Conservation (phyloP, 2,329 filamentous ascomycete genomes). For the Microdochium trichocladiopsis region DNA sequence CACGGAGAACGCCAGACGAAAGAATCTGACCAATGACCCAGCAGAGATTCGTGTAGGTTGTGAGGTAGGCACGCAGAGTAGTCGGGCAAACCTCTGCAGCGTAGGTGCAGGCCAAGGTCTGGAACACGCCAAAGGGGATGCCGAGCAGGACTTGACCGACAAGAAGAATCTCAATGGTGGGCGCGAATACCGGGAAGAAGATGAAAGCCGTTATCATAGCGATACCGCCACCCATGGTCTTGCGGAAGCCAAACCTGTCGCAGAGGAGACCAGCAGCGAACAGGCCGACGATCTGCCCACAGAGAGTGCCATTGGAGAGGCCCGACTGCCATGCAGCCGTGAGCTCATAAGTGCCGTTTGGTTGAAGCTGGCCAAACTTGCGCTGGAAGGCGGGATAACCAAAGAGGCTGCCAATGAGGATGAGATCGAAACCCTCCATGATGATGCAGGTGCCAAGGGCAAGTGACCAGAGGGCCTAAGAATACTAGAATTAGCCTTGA, state of each 20-base stretch:
- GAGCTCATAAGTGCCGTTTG: conserved; percentile 25
- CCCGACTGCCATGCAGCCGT: conserved; percentile 33
- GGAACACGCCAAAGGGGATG: conserved; percentile 25
- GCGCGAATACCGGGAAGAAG: conserved; percentile 26
- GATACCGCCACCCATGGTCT: conserved; percentile 26
- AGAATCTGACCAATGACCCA: conserved; percentile 33
- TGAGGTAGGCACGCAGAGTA: conserved; percentile 27
- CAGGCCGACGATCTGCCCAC: conserved; percentile 33
- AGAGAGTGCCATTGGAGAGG: conserved; percentile 12
- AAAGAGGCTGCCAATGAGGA: conserved; percentile 24
- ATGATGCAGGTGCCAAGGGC: conserved; percentile 16
- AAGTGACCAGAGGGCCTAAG: conserved; percentile 6
- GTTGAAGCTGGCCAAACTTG: conserved; percentile 16
- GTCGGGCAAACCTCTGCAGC: conserved; percentile 28
- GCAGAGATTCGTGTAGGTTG: conserved; percentile 29
- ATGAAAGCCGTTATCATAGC: conserved; percentile 24
- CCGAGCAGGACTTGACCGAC: conserved; percentile 26
- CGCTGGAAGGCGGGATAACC: conserved; percentile 18
- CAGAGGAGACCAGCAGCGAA: conserved; percentile 28
- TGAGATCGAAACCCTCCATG: conserved; percentile 22
- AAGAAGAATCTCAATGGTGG: conserved; percentile 18
- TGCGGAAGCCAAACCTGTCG: conserved; percentile 24
- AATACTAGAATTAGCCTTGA: not conserved
- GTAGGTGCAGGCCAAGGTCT: conserved; percentile 27
- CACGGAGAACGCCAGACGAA: conserved; percentile 24